phyloP scores from a whole-genome alignment of 2,329 filamentous ascomycete genomes.

The Meredithiella fracta region DNA sequence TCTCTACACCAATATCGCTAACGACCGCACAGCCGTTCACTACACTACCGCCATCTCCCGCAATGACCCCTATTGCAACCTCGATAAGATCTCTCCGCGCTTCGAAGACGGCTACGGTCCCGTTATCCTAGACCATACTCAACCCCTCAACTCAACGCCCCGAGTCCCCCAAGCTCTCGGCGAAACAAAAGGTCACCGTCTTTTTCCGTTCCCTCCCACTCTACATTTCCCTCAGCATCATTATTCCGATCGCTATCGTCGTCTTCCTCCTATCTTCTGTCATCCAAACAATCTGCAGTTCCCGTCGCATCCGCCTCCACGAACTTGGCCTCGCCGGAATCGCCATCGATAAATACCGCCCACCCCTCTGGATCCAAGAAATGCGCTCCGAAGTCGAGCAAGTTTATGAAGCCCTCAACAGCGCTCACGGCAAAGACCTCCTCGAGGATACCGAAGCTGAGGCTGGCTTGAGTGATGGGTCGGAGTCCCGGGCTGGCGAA shows the following conservation, averaged over 20 bases:
- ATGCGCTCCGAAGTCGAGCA: conserved; percentile 62
- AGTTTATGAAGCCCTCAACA: conserved; percentile 57
- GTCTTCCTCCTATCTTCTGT: conserved; percentile 60
- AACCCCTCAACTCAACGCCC: conserved; percentile 33
- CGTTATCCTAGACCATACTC: conserved; percentile 53
- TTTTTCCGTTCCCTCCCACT: conserved; percentile 34
- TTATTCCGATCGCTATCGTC: conserved; percentile 56
- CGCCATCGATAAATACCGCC: conserved; percentile 52
- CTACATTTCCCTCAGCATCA: conserved; percentile 45
- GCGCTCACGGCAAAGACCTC: conserved; percentile 53
- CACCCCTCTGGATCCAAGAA: conserved; percentile 60
- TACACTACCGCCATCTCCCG: conserved; percentile 69
- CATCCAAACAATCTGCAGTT: conserved; percentile 60
- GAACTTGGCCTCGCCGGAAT: conserved; percentile 54
- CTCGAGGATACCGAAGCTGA: conserved; percentile 30
- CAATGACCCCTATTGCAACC: conserved; percentile 56
- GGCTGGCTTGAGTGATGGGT: neutral
- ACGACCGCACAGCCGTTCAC: conserved; percentile 66
- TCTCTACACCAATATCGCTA: conserved; percentile 73
- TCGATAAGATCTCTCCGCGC: conserved; percentile 36
- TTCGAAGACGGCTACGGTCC: conserved; percentile 58
- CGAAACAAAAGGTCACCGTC: conserved; percentile 25
- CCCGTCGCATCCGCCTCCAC: conserved; percentile 58
- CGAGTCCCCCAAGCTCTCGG: conserved; percentile 18
- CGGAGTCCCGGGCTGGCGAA: neutral